Evolutionary conservation across 2,329 filamentous ascomycete species (phyloP).

Genomic region (Pseudogymnoascus pannorum): DNA sequence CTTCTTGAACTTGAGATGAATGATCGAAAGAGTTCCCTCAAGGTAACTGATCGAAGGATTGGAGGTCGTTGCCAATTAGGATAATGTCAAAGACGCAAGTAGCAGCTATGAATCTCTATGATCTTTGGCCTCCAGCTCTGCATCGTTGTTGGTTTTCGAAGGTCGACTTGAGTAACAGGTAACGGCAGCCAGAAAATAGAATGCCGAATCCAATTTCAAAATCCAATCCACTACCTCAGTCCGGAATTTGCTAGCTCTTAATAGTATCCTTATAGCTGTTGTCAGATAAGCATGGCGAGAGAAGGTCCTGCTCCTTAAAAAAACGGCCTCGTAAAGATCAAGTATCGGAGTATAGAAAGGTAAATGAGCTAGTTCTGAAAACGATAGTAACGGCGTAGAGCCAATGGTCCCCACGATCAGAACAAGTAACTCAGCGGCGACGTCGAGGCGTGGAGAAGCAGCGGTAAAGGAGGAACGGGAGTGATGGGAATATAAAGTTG

Average conservation of each 20-base stretch:
- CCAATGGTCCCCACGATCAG: background rate
- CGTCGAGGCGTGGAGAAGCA: background rate
- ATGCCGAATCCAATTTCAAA: background rate
- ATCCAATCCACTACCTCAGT: background rate
- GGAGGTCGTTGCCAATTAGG: background rate
- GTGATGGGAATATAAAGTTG: conserved; percentile 5
- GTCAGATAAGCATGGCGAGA: background rate
- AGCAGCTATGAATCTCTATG: background rate
- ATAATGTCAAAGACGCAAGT: background rate
- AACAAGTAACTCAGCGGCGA: conserved; percentile 3
- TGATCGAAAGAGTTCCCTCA: background rate
- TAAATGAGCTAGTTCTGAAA: background rate
- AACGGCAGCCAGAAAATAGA: background rate
- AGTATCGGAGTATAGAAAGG: background rate
- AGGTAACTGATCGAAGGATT: background rate
- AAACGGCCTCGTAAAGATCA: background rate
- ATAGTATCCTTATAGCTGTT: background rate
- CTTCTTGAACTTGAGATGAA: background rate
- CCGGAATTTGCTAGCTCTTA: background rate
- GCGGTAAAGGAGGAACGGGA: background rate
- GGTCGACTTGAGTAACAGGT: background rate
- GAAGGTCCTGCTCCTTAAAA: conserved; percentile 2
- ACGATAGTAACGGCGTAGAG: conserved; percentile 1
- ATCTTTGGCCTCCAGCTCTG: background rate
- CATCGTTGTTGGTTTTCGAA: conserved; percentile 1